Evolutionary conservation across 2,329 filamentous ascomycete genomes (phyloP).

Genomic region (Cordyceps militaris): DNA sequence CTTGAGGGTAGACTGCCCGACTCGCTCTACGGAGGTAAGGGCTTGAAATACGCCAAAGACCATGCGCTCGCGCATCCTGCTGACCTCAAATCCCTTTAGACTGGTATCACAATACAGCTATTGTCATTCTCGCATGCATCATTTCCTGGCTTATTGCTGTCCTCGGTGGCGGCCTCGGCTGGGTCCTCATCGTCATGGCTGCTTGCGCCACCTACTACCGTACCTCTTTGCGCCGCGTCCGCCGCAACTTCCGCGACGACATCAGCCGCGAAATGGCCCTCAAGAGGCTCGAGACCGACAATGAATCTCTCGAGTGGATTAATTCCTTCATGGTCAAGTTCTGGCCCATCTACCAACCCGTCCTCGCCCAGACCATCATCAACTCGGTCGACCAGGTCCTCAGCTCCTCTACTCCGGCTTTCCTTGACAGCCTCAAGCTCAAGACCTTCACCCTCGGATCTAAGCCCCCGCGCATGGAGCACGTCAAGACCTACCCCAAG

Average conservation of each 20-base stretch:
- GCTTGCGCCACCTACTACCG: constrained; percentile 91
- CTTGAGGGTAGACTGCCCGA: constrained; percentile 79
- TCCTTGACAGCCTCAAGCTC: constrained; percentile 88
- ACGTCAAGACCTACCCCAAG: constrained; percentile 97
- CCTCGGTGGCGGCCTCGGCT: constrained; percentile 83
- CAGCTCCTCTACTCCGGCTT: constrained; percentile 83
- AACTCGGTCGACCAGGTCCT: constrained; percentile 93
- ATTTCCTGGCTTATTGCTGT: constrained; percentile 84
- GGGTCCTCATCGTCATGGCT: constrained; percentile 91
- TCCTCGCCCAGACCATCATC: constrained; percentile 86
- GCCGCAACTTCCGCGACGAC: constrained; percentile 94
- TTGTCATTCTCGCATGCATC: constrained; percentile 90
- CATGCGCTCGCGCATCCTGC: background rate
- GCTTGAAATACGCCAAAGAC: background rate
- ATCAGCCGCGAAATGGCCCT: constrained; percentile 83
- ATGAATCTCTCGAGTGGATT: constrained; percentile 95
- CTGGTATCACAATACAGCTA: constrained; percentile 96
- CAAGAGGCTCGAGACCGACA: constrained; percentile 79
- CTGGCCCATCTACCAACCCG: constrained; percentile 97
- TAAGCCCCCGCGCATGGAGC: constrained; percentile 92
- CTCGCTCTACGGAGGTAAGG: constrained; percentile 77
- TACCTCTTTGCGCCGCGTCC: constrained; percentile 86
- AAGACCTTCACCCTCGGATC: constrained; percentile 90
- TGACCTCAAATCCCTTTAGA: constrained; percentile 42
- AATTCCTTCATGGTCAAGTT: constrained; percentile 98